A percentile compares a stretch with the other conserved stretches of the same genome.
Evolutionary conservation across 768 basidiomycete species (phyloP).

Genomic region (Boletus patriciae): DNA sequence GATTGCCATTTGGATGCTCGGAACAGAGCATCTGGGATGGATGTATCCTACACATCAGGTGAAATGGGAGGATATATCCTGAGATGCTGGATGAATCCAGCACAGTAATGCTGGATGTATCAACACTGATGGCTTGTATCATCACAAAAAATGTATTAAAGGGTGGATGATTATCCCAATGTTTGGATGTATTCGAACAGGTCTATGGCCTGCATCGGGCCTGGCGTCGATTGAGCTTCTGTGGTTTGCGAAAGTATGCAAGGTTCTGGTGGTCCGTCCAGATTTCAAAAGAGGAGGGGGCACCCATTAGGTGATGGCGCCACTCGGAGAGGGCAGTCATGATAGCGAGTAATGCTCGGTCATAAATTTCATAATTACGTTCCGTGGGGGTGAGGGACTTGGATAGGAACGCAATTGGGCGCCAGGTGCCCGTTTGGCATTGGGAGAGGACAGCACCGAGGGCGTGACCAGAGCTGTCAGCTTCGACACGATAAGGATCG

Average conservation of each 20-base stretch:
- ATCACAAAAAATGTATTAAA: too few relatives aligned
- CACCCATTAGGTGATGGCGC: conserved; percentile 20
- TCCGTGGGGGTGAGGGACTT: conserved; percentile 34
- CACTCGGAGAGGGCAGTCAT: conserved; percentile 36
- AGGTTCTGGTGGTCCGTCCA: conserved; percentile 39
- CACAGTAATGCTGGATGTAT: too few relatives aligned
- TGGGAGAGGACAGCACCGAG: neutral
- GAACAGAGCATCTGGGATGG: too few relatives aligned
- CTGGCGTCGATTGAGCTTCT: conserved; percentile 43
- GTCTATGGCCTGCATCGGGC: too few relatives aligned
- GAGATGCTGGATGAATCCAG: too few relatives aligned
- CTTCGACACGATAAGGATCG: neutral
- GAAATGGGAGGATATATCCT: too few relatives aligned
- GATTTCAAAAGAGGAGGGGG: neutral
- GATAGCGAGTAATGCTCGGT: conserved; percentile 46
- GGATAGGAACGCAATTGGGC: conserved; percentile 43
- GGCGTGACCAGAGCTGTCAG: neutral
- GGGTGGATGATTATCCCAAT: too few relatives aligned
- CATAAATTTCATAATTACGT: conserved; percentile 37
- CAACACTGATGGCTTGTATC: too few relatives aligned
- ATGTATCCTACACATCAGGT: too few relatives aligned
- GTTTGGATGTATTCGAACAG: too few relatives aligned
- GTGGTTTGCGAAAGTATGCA: conserved; percentile 40
- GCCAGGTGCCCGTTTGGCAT: conserved; percentile 11
- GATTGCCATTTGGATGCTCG: too few relatives aligned